phyloP scores from a whole-genome alignment of 2,329 filamentous ascomycete genomes.

The Microsporum canis region DNA sequence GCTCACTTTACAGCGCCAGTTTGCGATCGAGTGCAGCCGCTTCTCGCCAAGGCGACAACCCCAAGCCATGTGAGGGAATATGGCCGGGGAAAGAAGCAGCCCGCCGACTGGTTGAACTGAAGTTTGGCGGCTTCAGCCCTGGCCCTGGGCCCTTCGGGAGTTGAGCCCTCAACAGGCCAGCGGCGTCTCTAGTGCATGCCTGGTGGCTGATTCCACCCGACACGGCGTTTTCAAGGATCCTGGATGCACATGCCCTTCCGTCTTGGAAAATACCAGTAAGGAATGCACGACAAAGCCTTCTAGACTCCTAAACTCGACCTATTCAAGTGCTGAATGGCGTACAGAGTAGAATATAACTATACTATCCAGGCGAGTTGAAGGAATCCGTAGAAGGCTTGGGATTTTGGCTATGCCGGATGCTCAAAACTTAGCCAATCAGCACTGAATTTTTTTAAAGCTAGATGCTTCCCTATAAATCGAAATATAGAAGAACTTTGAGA shows the following conservation, averaged over 20 bases:
- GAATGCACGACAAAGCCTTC: neutral
- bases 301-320: neutral
- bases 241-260: neutral
- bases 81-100: neutral
- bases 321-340: neutral
- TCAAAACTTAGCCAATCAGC: neutral
- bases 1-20: neutral
- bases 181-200: neutral
- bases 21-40: neutral
- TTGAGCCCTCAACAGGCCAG: neutral
- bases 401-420: neutral
- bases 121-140: neutral
- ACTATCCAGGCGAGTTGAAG: too few species aligned
- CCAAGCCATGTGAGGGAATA: neutral
- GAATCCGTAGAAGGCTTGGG: neutral
- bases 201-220: neutral
- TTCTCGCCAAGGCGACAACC: neutral
- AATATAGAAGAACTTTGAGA: neutral
- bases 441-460: too few species aligned
- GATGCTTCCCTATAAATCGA: neutral
- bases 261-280: too few species aligned
- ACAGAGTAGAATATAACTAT: too few species aligned
- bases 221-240: neutral
- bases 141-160: neutral
- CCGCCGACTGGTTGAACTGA: neutral